Percentiles rank a stretch among this genome's conserved stretches.
Conservation (phyloP, 1,139 yeast genomes). For the Taphrina deformans region DNA sequence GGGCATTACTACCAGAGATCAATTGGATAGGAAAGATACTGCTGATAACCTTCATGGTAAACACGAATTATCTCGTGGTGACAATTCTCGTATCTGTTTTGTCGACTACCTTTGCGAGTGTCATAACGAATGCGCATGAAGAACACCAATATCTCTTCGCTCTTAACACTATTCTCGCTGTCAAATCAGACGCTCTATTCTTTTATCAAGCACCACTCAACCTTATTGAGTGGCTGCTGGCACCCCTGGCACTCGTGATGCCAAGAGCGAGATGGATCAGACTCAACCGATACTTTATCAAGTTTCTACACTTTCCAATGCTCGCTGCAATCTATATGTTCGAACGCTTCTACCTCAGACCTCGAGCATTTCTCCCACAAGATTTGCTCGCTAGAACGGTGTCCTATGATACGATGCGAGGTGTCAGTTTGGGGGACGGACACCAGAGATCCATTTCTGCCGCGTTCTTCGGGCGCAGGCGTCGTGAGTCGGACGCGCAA, state of each 20-base stretch:
- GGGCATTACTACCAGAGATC: conserved; percentile 60
- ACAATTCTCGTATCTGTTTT: conserved; percentile 62
- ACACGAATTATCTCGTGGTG: conserved; percentile 59
- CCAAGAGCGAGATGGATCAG: conserved; percentile 45
- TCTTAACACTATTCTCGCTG: conserved; percentile 48
- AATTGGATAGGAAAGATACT: conserved; percentile 54
- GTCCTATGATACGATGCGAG: conserved; percentile 27
- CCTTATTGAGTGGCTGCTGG: conserved; percentile 45
- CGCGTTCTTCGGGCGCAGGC: conserved; percentile 21
- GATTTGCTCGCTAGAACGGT: conserved; percentile 25
- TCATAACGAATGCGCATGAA: conserved; percentile 47
- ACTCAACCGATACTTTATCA: conserved; percentile 46
- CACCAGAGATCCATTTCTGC: conserved; percentile 19
- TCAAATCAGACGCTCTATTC: conserved; percentile 48
- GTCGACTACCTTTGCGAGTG: conserved; percentile 47
- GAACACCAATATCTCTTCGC: conserved; percentile 49
- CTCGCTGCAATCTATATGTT: conserved; percentile 46
- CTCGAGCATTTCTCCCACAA: conserved; percentile 32
- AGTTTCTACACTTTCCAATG: conserved; percentile 48
- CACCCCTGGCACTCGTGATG: conserved; percentile 45
- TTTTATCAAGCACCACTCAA: conserved; percentile 49
- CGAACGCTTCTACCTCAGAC: conserved; percentile 43
- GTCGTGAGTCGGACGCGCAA: conserved; percentile 27
- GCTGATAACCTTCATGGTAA: conserved; percentile 56
- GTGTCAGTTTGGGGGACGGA: conserved; percentile 1